phyloP scores from a whole-genome alignment of 192 early-diverging fungal genomes.

The Linnemannia zychae region DNA sequence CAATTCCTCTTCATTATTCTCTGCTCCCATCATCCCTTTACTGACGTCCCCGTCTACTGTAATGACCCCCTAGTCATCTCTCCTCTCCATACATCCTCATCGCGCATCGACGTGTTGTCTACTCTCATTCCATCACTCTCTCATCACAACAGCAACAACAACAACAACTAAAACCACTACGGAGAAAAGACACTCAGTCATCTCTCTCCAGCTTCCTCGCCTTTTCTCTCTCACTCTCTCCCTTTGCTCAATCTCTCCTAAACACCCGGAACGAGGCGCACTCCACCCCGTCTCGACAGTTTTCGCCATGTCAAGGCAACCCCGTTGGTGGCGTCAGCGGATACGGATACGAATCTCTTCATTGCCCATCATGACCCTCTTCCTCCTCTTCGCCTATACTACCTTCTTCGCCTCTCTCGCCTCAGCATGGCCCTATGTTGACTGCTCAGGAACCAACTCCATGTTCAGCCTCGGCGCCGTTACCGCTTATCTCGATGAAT shows the following conservation, averaged over 20 bases:
- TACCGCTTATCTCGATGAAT: conserved; percentile 26
- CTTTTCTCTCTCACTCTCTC: too few species aligned
- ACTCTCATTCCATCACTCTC: background rate
- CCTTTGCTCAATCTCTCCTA: background rate
- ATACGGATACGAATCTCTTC: background rate
- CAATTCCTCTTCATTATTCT: too few species aligned
- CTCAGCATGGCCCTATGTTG: conserved; percentile 52
- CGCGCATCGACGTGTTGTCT: background rate
- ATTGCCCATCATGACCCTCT: background rate
- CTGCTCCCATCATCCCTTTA: background rate
- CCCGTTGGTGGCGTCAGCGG: conserved; percentile 23
- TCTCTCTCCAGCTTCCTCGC: background rate
- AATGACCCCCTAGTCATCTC: background rate
- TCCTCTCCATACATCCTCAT: background rate
- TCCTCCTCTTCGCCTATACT: background rate
- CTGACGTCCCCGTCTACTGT: background rate
- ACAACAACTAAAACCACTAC: too few species aligned
- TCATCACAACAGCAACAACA: background rate
- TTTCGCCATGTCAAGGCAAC: conserved; percentile 3
- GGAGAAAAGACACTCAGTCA: conserved; percentile 1
- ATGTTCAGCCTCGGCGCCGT: conserved; percentile 23
- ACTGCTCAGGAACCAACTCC: conserved; percentile 32
- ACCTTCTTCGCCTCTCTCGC: background rate
- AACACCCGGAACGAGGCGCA: too few species aligned
- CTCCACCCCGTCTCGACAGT: background rate